Percentiles rank a stretch among this genome's conserved stretches.
These are phyloP conservation scores for Magnusiomyces paraingens DNA, from an alignment of 1,139 yeast species.

Conservation along the genomic window DNA sequence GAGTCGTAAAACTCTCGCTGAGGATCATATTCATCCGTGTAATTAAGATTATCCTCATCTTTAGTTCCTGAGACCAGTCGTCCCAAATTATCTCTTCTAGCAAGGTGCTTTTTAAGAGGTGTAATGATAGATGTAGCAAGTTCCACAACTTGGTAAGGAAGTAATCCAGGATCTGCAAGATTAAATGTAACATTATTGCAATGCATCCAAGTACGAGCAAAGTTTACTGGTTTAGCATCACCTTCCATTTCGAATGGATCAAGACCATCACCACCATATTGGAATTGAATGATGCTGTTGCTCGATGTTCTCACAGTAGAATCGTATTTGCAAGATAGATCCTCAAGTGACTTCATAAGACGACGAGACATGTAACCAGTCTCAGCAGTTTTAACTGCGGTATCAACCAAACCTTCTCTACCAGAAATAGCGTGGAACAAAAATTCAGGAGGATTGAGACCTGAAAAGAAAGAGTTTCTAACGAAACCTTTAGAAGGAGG, in stretches of 20 bases:
- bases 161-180: slow-evolving; percentile 48
- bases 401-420: slow-evolving; percentile 98
- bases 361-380: slow-evolving; percentile 99
- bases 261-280: slow-evolving; percentile 97
- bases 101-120: slow-evolving; percentile 54
- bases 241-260: slow-evolving; percentile 99
- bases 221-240: slow-evolving; percentile 93
- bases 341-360: slow-evolving; percentile 96
- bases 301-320: slow-evolving; percentile 91
- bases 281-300: slow-evolving; percentile 94
- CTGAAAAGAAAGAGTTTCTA: slow-evolving; percentile 88
- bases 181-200: slow-evolving; percentile 66
- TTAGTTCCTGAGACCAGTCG: slow-evolving; percentile 42
- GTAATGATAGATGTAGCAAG: slow-evolving; percentile 49
- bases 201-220: slow-evolving; percentile 92
- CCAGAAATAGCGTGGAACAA: slow-evolving; percentile 98
- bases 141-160: slow-evolving; percentile 59
- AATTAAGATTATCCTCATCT: slow-evolving; percentile 26
- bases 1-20: slow-evolving; percentile 78
- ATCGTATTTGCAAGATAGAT: slow-evolving; percentile 88
- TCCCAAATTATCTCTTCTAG: slow-evolving; percentile 72
- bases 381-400: slow-evolving; percentile 98
- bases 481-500: slow-evolving; percentile 99
- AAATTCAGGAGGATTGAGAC: slow-evolving; percentile 94
- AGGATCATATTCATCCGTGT: slow-evolving; percentile 76